Conservation (phyloP, 345 rosid species). For the Eucalyptus shirleyi region DNA sequence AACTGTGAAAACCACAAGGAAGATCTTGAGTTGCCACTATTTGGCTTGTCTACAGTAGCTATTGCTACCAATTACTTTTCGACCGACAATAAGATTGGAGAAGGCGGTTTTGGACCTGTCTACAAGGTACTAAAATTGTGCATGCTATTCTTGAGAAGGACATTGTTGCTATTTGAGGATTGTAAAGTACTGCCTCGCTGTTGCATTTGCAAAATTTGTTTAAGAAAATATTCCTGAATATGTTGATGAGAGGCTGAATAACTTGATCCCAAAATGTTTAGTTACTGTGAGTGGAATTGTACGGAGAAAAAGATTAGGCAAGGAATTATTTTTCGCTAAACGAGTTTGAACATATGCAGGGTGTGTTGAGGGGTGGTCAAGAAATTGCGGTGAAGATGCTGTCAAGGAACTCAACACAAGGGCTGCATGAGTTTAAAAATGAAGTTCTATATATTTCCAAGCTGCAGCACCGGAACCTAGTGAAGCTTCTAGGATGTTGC, state of each 20-base stretch:
- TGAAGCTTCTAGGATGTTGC: conserved; percentile 24
- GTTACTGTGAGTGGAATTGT: not conserved
- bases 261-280: not conserved
- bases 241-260: not conserved
- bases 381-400: conserved; percentile 7
- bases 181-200: not conserved
- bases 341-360: not conserved
- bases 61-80: not conserved
- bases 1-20: not conserved
- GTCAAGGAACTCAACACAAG: not conserved
- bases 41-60: not conserved
- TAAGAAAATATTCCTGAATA: not conserved
- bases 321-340: not conserved
- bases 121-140: not conserved
- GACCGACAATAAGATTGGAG: not conserved
- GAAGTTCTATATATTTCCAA: conserved; percentile 2
- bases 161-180: not conserved
- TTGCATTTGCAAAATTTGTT: not conserved
- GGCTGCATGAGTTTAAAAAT: not conserved
- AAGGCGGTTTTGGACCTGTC: conserved; percentile 2
- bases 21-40: not conserved
- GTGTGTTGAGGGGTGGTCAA: not conserved
- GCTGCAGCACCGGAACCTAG: conserved; percentile 32
- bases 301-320: not conserved
- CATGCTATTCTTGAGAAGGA: not conserved